Evolutionary conservation across 371 early-diverging fungal species (phyloP).

Genomic region (Coemansia sp.): DNA sequence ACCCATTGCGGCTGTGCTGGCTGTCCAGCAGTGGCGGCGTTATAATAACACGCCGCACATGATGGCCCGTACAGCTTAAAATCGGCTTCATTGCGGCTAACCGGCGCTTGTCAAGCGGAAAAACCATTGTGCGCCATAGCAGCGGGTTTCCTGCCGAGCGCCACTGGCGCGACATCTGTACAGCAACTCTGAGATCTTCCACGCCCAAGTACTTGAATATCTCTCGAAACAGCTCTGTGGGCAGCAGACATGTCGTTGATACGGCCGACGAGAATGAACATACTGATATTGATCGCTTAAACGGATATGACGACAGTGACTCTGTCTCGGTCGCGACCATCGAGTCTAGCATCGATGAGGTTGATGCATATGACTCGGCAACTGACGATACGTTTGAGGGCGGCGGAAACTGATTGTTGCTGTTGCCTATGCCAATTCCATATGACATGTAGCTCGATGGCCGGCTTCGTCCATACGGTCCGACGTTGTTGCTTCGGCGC

Average conservation of each 20-base stretch:
- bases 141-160: constrained; percentile 45
- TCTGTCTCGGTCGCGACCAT: constrained; percentile 45
- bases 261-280: constrained; percentile 45
- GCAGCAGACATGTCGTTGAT: constrained; percentile 34
- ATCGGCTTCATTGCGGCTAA: constrained; percentile 47
- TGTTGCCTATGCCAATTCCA: constrained; percentile 30
- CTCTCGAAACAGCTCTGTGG: constrained; percentile 38
- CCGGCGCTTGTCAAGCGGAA: constrained; percentile 52
- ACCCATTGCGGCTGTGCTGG: constrained; percentile 17
- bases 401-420: constrained; percentile 34
- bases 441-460: constrained; percentile 44
- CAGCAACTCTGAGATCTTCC: constrained; percentile 36
- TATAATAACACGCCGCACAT: constrained; percentile 46
- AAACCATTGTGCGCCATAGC: constrained; percentile 50
- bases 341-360: constrained; percentile 47
- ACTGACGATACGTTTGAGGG: constrained; percentile 45
- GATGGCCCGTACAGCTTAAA: constrained; percentile 39
- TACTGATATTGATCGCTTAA: constrained; percentile 34
- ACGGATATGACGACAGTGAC: constrained; percentile 39
- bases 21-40: constrained; percentile 48
- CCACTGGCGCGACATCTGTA: constrained; percentile 48
- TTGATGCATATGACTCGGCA: constrained; percentile 47
- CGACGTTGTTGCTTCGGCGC: constrained; percentile 22
- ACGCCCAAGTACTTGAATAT: constrained; percentile 28
- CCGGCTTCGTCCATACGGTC: constrained; percentile 16